A percentile compares a stretch with the other conserved stretches of the same genome.
phyloP scores from a whole-genome alignment of 2,329 filamentous ascomycete genomes.

The Colletotrichum tropicicola region DNA sequence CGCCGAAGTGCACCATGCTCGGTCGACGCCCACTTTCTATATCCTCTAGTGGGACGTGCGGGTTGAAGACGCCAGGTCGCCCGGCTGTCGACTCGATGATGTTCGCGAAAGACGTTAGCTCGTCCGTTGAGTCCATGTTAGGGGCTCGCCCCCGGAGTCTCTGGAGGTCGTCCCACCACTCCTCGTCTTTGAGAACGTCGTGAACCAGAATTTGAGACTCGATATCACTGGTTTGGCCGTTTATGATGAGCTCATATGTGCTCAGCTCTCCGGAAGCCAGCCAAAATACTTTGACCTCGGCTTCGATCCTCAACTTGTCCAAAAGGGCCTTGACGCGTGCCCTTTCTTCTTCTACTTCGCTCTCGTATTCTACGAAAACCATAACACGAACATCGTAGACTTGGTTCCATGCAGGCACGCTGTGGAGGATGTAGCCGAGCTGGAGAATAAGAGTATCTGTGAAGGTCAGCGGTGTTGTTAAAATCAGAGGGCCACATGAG shows the following conservation, averaged over 20 bases:
- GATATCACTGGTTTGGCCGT: constrained; percentile 63
- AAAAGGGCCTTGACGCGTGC: constrained; percentile 77
- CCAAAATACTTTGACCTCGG: constrained; percentile 83
- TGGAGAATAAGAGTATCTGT: constrained; percentile 82
- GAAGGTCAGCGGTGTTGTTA: too few relatives aligned
- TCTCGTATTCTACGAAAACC: constrained; percentile 91
- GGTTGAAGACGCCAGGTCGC: constrained; percentile 53
- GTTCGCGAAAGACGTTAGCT: constrained; percentile 52
- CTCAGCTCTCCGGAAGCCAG: constrained; percentile 77
- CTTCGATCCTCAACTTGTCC: constrained; percentile 84
- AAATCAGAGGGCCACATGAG: background rate
- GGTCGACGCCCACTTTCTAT: constrained; percentile 44
- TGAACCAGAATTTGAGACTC: constrained; percentile 67
- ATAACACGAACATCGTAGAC: constrained; percentile 78
- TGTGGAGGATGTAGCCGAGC: constrained; percentile 84
- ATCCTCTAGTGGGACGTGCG: constrained; percentile 42
- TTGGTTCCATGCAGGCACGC: constrained; percentile 82
- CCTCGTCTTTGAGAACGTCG: constrained; percentile 72
- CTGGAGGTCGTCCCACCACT: constrained; percentile 85
- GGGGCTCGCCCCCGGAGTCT: constrained; percentile 54
- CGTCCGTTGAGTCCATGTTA: constrained; percentile 50
- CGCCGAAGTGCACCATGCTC: constrained; percentile 67
- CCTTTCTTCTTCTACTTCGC: constrained; percentile 81
- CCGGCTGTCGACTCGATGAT: constrained; percentile 54
- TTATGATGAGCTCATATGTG: constrained; percentile 82